These are phyloP conservation scores for Calonectria naviculata DNA, from an alignment of 2,329 filamentous ascomycete species.

Conservation along the genomic window DNA sequence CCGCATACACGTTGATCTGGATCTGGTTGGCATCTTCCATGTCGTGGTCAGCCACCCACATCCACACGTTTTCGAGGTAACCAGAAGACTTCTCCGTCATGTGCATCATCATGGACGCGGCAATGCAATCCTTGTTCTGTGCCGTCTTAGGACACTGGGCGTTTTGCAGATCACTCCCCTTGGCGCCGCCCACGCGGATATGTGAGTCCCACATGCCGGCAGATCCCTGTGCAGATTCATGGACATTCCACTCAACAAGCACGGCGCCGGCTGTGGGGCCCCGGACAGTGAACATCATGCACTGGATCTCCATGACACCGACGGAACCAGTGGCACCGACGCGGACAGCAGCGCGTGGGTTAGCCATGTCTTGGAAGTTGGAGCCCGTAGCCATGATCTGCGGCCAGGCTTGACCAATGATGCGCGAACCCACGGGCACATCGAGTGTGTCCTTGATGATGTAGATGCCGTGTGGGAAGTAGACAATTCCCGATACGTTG, in stretches of 20 bases:
- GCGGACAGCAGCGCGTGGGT: not conserved
- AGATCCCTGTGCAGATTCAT: not conserved
- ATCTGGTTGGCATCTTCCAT: conserved; percentile 28
- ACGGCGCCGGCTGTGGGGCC: not conserved
- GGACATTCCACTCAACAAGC: not conserved
- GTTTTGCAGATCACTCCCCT: not conserved
- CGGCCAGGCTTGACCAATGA: not conserved
- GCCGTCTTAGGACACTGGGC: not conserved
- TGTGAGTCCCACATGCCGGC: not conserved
- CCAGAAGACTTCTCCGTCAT: conserved; percentile 59
- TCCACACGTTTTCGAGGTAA: conserved; percentile 66
- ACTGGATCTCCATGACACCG: not conserved
- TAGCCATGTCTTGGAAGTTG: not conserved
- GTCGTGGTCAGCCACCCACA: conserved; percentile 78
- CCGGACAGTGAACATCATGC: not conserved
- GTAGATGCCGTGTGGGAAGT: conserved; percentile 56
- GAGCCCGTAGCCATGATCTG: not conserved
- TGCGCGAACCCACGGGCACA: conserved; percentile 51
- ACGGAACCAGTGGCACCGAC: not conserved
- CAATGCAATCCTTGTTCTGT: conserved; percentile 63
- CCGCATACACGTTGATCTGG: not conserved
- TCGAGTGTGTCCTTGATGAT: conserved; percentile 56
- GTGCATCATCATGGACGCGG: conserved; percentile 65
- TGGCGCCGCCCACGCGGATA: not conserved
- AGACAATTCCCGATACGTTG: conserved; percentile 50